phyloP scores from a whole-genome alignment of 1,284 basidiomycete genomes.

The Mrakiaceae sp. region DNA sequence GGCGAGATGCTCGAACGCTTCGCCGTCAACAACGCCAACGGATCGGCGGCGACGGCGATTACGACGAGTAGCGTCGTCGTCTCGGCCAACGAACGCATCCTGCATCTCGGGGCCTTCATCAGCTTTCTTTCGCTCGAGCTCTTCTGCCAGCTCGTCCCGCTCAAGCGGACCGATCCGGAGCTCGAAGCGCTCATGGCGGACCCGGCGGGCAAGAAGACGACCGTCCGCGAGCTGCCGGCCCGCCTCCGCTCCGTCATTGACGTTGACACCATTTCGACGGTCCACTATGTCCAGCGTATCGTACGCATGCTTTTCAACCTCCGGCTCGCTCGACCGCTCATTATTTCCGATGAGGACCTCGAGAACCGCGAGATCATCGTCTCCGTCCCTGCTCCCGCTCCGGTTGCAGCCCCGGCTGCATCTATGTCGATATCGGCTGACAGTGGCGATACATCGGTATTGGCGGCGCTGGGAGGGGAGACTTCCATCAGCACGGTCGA shows the following conservation, averaged over 20 bases:
- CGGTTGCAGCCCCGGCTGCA: too few species aligned
- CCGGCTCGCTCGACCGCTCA: neutral
- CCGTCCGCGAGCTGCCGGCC: slow-evolving; percentile 43
- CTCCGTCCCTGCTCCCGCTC: too few species aligned
- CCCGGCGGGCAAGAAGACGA: slow-evolving; percentile 40
- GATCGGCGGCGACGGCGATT: slow-evolving; percentile 32
- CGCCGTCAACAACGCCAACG: slow-evolving; percentile 31
- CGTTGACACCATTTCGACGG: slow-evolving; percentile 29
- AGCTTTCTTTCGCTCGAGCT: slow-evolving; percentile 48
- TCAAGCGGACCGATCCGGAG: slow-evolving; percentile 43
- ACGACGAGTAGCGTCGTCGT: slow-evolving; percentile 35
- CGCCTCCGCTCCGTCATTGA: slow-evolving; percentile 43
- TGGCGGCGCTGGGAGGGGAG: neutral
- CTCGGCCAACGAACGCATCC: slow-evolving; percentile 44
- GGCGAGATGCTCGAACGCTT: slow-evolving; percentile 42
- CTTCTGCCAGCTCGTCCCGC: slow-evolving; percentile 51
- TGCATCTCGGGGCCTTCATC: slow-evolving; percentile 47
- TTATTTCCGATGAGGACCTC: neutral
- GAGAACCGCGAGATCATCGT: neutral
- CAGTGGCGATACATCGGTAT: neutral
- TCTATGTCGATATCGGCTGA: too few species aligned
- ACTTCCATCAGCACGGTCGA: neutral
- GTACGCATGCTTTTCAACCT: slow-evolving; percentile 5
- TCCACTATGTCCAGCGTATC: slow-evolving; percentile 3
- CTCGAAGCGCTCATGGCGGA: slow-evolving; percentile 42